Conservation (phyloP, 305 asterid species). For the Stenogyne calaminthoides region DNA sequence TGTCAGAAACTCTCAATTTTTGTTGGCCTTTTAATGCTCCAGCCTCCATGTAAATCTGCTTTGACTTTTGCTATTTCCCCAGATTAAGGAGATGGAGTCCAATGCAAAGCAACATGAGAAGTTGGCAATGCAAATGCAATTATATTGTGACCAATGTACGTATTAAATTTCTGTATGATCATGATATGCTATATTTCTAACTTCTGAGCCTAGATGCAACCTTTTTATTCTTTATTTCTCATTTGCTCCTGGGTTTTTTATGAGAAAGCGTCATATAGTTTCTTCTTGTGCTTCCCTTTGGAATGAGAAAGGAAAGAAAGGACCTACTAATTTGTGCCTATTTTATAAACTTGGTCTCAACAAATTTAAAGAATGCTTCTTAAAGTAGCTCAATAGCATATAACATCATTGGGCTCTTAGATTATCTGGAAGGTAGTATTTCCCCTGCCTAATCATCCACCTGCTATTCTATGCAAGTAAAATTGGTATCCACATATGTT, state of each 20-base stretch:
- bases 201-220: conserved; percentile 13
- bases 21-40: conserved; percentile 22
- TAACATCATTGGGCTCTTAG: neutral
- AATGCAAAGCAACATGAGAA: conserved; percentile 72
- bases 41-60: conserved; percentile 32
- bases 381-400: neutral
- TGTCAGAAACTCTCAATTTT: conserved; percentile 12
- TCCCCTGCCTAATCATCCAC: conserved; percentile 23
- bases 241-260: conserved; percentile 7
- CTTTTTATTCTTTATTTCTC: conserved; percentile 10
- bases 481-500: conserved; percentile 4
- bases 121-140: conserved; percentile 67
- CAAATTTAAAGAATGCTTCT: neutral
- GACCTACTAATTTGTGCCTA: conserved; percentile 16
- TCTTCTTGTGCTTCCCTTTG: neutral
- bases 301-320: neutral
- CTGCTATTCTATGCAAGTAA: conserved; percentile 21
- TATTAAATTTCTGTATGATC: conserved; percentile 29
- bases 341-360: conserved; percentile 7
- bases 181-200: conserved; percentile 2
- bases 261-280: conserved; percentile 22
- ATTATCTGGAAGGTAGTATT: conserved; percentile 14
- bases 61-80: conserved; percentile 28
- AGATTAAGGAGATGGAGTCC: conserved; percentile 93
- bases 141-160: conserved; percentile 62